A percentile compares a stretch with the other conserved stretches of the same genome.
Evolutionary conservation across 2,329 filamentous ascomycete species (phyloP).

Genomic region (Aspergillus chevalieri): DNA sequence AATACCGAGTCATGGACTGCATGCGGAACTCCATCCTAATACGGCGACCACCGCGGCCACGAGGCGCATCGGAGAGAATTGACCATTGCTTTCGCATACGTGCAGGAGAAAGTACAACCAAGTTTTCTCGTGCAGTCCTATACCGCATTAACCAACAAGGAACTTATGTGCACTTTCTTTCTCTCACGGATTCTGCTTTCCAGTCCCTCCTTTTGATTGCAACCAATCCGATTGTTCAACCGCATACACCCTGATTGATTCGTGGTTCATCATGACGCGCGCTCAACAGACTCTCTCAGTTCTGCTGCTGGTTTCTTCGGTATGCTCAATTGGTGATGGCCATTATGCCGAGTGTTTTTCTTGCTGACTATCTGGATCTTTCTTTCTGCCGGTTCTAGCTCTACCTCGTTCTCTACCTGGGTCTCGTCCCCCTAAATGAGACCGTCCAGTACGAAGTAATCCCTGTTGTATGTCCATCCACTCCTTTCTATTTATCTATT

Average conservation of each 20-base stretch:
- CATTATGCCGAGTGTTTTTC: conserved; percentile 18
- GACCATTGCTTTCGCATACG: conserved; percentile 3
- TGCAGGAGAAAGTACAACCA: conserved; percentile 1
- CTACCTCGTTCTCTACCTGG: conserved; percentile 79
- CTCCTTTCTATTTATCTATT: not conserved
- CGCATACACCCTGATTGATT: not conserved
- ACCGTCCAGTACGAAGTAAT: conserved; percentile 78
- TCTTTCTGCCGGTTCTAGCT: conserved; percentile 50
- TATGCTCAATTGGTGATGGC: conserved; percentile 37
- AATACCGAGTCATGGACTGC: not conserved
- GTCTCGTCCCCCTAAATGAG: conserved; percentile 71
- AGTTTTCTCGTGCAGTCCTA: not conserved
- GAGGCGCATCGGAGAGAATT: conserved; percentile 3
- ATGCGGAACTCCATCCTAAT: not conserved
- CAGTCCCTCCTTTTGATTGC: not conserved
- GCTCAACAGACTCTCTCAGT: conserved; percentile 89
- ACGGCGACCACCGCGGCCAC: conserved; percentile 9
- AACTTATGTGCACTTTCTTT: not conserved
- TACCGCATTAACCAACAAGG: not conserved
- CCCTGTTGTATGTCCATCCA: conserved; percentile 64
- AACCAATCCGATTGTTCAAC: not conserved
- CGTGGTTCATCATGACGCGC: conserved; percentile 68
- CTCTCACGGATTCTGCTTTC: conserved; percentile 1
- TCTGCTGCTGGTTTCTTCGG: conserved; percentile 78
- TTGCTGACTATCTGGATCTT: not conserved